Conservation (phyloP, 2,329 filamentous ascomycete genomes). For the Kalmusia sp. region DNA sequence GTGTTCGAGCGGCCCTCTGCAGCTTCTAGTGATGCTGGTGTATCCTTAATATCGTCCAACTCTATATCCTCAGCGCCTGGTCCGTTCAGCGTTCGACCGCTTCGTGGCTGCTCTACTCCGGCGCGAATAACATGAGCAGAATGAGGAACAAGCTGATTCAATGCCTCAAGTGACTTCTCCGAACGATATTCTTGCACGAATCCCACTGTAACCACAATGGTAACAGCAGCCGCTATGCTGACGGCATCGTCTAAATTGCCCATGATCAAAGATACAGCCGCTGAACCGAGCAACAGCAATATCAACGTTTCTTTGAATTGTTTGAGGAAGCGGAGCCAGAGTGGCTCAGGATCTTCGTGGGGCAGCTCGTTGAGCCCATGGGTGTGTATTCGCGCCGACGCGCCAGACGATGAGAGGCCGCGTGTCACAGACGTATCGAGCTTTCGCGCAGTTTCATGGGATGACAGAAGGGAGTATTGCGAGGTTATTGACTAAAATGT, state of each 20-base stretch:
- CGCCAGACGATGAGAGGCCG: slow-evolving; percentile 82
- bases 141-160: slow-evolving; percentile 93
- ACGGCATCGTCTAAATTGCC: slow-evolving; percentile 94
- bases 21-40: slow-evolving; percentile 66
- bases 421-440: slow-evolving; percentile 83
- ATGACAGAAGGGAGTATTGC: slow-evolving; percentile 70
- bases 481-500: slow-evolving; percentile 51
- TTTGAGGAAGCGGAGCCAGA: slow-evolving; percentile 94
- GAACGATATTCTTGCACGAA: slow-evolving; percentile 98
- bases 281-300: slow-evolving; percentile 86
- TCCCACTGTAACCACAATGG: slow-evolving; percentile 93
- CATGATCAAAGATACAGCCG: slow-evolving; percentile 85
- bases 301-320: slow-evolving; percentile 98
- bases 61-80: slow-evolving; percentile 49
- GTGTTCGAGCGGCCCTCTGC: slow-evolving; percentile 80
- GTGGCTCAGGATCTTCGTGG: slow-evolving; percentile 88
- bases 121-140: slow-evolving; percentile 89
- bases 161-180: slow-evolving; percentile 93
- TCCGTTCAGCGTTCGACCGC: slow-evolving; percentile 27
- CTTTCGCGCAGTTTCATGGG: slow-evolving; percentile 77
- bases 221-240: slow-evolving; percentile 94
- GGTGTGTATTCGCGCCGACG: slow-evolving; percentile 76
- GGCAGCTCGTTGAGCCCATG: slow-evolving; percentile 94
- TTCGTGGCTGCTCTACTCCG: slow-evolving; percentile 30
- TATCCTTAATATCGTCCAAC: slow-evolving; percentile 58